A percentile compares a stretch with the other conserved stretches of the same genome.
phyloP scores from a whole-genome alignment of 768 basidiomycete species.

The Suillus hirtellus region DNA sequence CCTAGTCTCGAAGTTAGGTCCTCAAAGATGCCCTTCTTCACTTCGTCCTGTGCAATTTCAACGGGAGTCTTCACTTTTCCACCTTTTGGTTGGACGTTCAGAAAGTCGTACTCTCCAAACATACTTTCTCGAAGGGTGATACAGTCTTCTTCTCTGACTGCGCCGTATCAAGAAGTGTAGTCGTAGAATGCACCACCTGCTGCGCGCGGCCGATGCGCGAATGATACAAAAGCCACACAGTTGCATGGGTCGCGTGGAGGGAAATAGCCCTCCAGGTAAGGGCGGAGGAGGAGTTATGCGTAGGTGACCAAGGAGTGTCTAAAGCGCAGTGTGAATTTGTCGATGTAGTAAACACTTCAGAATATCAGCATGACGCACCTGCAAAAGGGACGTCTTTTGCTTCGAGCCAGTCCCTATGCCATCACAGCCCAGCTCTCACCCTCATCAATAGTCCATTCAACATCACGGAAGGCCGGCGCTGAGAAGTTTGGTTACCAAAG shows the following conservation, averaged over 20 bases:
- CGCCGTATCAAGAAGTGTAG: conserved; percentile 90
- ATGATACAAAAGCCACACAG: conserved; percentile 60
- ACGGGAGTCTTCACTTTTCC: conserved; percentile 22
- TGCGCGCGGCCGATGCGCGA: conserved; percentile 58
- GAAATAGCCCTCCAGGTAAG: conserved; percentile 58
- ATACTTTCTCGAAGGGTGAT: conserved; percentile 74
- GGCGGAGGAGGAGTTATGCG: conserved; percentile 68
- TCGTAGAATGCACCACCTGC: conserved; percentile 82
- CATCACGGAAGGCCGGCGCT: too few relatives aligned
- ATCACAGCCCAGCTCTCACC: conserved; percentile 78
- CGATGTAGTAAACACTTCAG: too few relatives aligned
- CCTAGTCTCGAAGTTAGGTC: conserved; percentile 55
- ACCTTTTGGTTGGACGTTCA: conserved; percentile 28
- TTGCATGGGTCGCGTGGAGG: conserved; percentile 47
- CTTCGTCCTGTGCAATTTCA: conserved; percentile 27
- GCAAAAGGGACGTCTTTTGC: conserved; percentile 61
- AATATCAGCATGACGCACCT: conserved; percentile 44
- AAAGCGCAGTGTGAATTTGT: neutral
- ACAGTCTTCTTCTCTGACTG: conserved; percentile 83
- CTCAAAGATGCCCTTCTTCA: conserved; percentile 45
- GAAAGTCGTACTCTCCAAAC: conserved; percentile 50
- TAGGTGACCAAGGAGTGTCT: conserved; percentile 72
- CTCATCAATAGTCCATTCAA: conserved; percentile 55
- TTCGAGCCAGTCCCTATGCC: conserved; percentile 53
- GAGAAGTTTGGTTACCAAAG: too few relatives aligned